Base-by-base conservation (phyloP, 768 basidiomycete genomes). In the Hericium rajendrae region DNA sequence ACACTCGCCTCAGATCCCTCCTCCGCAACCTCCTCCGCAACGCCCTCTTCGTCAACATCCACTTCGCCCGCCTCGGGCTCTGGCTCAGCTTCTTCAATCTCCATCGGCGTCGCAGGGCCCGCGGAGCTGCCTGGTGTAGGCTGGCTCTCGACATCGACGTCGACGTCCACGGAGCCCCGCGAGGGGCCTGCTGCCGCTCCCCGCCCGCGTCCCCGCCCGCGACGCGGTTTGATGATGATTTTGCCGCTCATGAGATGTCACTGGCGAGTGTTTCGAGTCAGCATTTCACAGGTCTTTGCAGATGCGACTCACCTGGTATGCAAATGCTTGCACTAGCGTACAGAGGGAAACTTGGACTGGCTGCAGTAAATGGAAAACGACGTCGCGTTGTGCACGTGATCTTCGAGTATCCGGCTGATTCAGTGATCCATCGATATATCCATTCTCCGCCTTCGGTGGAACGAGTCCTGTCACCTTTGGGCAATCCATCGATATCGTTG, bases 21-120 rank as follows among this genome's bases (percentile, higher is more conserved):
- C 18, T 53, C 60, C 4, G 28, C 54, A 3, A 24, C 54, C 24
- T 51, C 57, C 22, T 56, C 57, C 13, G 53, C 60, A 22, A 49
- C 57, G 2, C 38, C 60, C 8, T 57, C 62, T 11, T 52, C 40
- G 16, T 38, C 46, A 16, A 32, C 51, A 12, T 53, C 28, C 6
- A 41, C 24, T 6, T 37, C 51, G 6, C 22, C 48, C 48, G 48
- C 20, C 16, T 20, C 13, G 6, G 16, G 16, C 20, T 50, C 48
- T 6, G 6, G 13, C 16, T 22, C 48, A 50, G 9, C 26, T 13
- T 20, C 48, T 8, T 50, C 48, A 6, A 15, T 50, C 16, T 15
- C 16, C 22, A 28, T 50, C n/a, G 48, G 13, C 48, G 22, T 24
- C 48, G 22, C 48, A 6, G 48, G 41, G 32, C 32, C 48, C 22